Base-by-base conservation (phyloP, 2,329 filamentous ascomycete genomes). In the Colletotrichum spaethianum region DNA sequence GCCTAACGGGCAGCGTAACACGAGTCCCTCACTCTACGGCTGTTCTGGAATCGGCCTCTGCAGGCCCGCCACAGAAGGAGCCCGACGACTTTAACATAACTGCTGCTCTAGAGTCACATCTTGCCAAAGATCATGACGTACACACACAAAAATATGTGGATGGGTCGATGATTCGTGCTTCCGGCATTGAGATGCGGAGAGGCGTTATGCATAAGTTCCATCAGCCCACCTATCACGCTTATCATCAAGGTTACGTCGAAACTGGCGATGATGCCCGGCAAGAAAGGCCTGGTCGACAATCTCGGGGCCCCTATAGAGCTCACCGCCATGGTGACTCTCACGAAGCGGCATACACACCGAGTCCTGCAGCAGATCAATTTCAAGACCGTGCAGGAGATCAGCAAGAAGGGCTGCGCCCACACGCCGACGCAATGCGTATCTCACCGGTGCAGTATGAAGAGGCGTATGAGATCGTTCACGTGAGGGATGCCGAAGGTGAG, bases 381-480 rank as follows among this genome's bases (percentile, higher is more conserved):
- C 6, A 8, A 16, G 31, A 31, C 28, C 59, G n/a, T 20, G 50
- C 48, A 18, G 20, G 36, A 38, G 44, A 23, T 26, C 23, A 14
- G 31, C n/a, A 18, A 50, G 31, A 26, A 9, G 36, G 7, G 40
- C 14, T n/a, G 42, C 28, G 28, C 18, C 14, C 16, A 23, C 50
- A 42, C 40, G 26, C 52, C 4, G 18, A 36, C 31, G 44, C 46
- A 46, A 16, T 36, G 12, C 44, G 55, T 9, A 18, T 23, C 44
- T 44, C 31, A 6, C 38, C 68, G 28, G 12, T 50, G 23, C 68
- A 63, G 26, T 63, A 61, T 18, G 68, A 76, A 7, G 82, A 83
- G 57, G 74, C 81, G 5, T 85, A 84, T 70, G 86, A 89, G 75
- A 79, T 87, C 14, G 81, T 89, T 42, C 82, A 84, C 48, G 82